Evolutionary conservation across 2,329 filamentous ascomycete species (phyloP), one percentile per base, ranked within the genome.

Genomic region (Sclerotinia sclerotiorum): DNA sequence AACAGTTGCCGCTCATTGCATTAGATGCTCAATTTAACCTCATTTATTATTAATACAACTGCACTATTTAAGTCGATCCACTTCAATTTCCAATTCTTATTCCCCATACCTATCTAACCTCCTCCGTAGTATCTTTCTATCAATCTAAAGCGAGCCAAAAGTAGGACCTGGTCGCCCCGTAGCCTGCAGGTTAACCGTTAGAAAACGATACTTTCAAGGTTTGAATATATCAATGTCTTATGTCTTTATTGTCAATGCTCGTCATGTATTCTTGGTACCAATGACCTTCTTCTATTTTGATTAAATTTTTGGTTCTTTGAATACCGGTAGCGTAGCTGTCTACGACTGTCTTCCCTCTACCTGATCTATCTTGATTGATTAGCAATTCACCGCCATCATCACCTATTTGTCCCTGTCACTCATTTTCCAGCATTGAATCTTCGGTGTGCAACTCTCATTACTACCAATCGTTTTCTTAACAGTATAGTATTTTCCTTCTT

Each of bases 351-450:
- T 48, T 6, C 39, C 5, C 10, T 17, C 29, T 42, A 17, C 19
- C 35, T 57, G 35, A 42, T 42, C 7, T 42, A 27, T 42, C 7
- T 42, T 61, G 60, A 48, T 62, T 51, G 21, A 62, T 62, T 48
- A 39, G 15, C 60, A 62, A 39, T 62, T 62, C 60, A 62, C 60
- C 60, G 60, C 60, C 46, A 62, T 62, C 46, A 62, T 51, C 46
- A 10, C 42, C 48, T 51, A 19, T n/a, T 27, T 49, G 46, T 61
- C 57, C 44, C 21, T 61, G 57, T 61, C 57, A 48, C 32, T 61
- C 58, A 61, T 61, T 49, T 61, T 32, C 21, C 27, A 17, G 5
- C 46, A 6, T n/a, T 32, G 46, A 27, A 51, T 49, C 32, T 49
- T 62, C 21, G 60, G 21, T 51, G 19, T 51, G 39, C 21, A 49